phyloP scores from a whole-genome alignment of 805 yeast genomes.

The Isabelozyma rhagii region DNA sequence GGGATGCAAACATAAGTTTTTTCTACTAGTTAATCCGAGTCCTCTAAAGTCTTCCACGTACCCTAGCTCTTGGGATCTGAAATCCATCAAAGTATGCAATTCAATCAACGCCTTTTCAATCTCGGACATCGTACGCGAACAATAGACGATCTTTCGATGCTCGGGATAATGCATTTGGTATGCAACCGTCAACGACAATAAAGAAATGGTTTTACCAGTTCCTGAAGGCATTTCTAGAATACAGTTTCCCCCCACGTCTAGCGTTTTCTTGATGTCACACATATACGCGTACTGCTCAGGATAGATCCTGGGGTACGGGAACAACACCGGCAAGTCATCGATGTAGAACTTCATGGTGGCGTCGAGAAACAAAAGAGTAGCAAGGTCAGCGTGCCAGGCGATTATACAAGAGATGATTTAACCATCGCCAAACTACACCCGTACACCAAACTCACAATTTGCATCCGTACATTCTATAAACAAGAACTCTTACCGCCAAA shows the following conservation, averaged over 20 bases:
- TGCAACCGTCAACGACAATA: slow-evolving; percentile 87
- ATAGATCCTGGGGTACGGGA: slow-evolving; percentile 94
- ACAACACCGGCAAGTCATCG: slow-evolving; percentile 92
- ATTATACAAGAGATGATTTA: not conserved
- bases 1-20: slow-evolving; percentile 91
- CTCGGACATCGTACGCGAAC: slow-evolving; percentile 99
- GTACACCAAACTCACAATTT: too few relatives aligned
- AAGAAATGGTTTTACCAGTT: slow-evolving; percentile 94
- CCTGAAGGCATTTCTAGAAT: slow-evolving; percentile 99
- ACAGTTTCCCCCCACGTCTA: slow-evolving; percentile 96
- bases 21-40: slow-evolving; percentile 89
- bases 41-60: slow-evolving; percentile 90
- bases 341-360: slow-evolving; percentile 68
- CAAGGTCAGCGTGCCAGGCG: not conserved
- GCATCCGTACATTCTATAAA: too few relatives aligned
- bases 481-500: not conserved
- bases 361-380: not conserved
- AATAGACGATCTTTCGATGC: slow-evolving; percentile 88
- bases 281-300: slow-evolving; percentile 98
- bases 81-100: slow-evolving; percentile 83
- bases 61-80: slow-evolving; percentile 78
- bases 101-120: slow-evolving; percentile 96
- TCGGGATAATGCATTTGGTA: slow-evolving; percentile 95
- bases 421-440: not conserved
- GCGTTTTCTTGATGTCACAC: slow-evolving; percentile 89